phyloP scores from a whole-genome alignment of 345 rosid genomes.

The Barbarea vulgaris region DNA sequence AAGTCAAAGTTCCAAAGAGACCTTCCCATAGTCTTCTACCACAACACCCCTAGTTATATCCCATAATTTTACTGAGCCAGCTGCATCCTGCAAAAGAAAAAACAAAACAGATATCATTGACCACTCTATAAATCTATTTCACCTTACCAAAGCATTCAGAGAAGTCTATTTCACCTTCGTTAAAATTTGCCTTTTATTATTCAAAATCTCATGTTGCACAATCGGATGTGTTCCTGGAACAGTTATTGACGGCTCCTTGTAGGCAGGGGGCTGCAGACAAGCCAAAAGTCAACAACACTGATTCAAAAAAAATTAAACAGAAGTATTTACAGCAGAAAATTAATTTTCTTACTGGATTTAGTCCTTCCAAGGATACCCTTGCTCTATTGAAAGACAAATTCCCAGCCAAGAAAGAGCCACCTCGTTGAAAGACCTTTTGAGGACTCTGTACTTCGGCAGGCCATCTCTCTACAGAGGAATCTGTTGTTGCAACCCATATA shows the following conservation, averaged over 20 bases:
- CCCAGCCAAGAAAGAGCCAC: conserved; percentile 97
- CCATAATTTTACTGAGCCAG: conserved; percentile 95
- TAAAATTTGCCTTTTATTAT: conserved; percentile 92
- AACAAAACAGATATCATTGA: conserved; percentile 30
- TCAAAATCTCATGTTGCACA: conserved; percentile 94
- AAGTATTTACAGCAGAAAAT: background rate
- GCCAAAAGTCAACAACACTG: conserved; percentile 21
- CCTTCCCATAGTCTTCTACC: conserved; percentile 93
- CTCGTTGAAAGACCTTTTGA: conserved; percentile 80
- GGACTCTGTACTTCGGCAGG: conserved; percentile 89
- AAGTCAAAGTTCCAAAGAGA: conserved; percentile 29
- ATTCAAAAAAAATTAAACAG: background rate
- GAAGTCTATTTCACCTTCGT: conserved; percentile 65
- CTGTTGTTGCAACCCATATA: conserved; percentile 94
- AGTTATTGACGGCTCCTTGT: conserved; percentile 71
- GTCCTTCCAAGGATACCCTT: conserved; percentile 94
- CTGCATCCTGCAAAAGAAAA: conserved; percentile 67
- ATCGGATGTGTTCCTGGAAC: conserved; percentile 89
- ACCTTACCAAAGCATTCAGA: conserved; percentile 17
- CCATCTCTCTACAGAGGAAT: conserved; percentile 91
- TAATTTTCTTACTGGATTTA: conserved; percentile 71
- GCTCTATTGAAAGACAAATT: conserved; percentile 96
- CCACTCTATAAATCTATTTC: conserved; percentile 4
- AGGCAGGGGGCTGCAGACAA: conserved; percentile 71
- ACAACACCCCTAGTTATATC: conserved; percentile 87